Conservation (phyloP, 2,329 filamentous ascomycete genomes). For the Apiospora aurea region DNA sequence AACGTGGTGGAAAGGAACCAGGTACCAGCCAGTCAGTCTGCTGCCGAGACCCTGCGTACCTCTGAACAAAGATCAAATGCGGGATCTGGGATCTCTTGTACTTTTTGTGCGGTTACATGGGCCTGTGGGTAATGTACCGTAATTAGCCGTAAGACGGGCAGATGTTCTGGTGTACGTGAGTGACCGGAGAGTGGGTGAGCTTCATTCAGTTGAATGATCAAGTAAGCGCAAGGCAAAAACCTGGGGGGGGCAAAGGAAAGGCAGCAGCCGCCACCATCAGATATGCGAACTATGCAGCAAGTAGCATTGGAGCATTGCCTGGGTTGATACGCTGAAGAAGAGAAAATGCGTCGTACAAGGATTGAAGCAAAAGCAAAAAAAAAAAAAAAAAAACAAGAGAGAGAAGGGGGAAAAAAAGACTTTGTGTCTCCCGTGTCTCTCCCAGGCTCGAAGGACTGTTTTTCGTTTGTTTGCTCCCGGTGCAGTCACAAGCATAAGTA, state of each 20-base stretch:
- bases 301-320: background rate
- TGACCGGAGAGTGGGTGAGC: background rate
- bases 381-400: background rate
- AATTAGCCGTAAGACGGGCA: background rate
- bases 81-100: background rate
- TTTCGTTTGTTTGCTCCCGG: background rate
- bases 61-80: background rate
- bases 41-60: background rate
- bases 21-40: background rate
- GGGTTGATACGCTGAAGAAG: no score
- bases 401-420: background rate
- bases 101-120: background rate
- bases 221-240: conserved; percentile 14
- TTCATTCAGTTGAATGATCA: background rate
- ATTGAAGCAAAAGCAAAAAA: background rate
- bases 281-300: conserved; percentile 6
- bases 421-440: background rate
- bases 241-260: conserved; percentile 1
- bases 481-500: background rate
- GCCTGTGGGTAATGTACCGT: background rate
- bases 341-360: no score
- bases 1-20: background rate
- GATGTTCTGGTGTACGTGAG: background rate
- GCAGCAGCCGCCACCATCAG: background rate
- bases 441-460: background rate